Evolutionary conservation across 2,329 filamentous ascomycete species (phyloP).

Genomic region (Paraphoma sp.): DNA sequence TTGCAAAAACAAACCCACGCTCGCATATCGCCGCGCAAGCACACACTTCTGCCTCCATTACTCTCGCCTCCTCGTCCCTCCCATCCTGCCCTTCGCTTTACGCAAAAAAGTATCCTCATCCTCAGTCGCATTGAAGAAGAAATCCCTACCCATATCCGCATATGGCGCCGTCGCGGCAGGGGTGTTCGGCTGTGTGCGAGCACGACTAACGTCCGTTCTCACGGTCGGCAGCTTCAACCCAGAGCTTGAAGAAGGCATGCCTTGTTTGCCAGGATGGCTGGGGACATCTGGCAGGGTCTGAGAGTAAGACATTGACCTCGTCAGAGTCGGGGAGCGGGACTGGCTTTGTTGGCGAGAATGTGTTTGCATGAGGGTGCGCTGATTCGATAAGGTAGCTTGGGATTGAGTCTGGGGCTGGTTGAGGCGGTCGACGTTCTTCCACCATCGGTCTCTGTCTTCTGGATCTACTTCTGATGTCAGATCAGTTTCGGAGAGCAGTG

Average conservation of each 20-base stretch:
- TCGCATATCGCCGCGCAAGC: neutral
- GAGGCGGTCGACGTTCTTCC: slow-evolving; percentile 25
- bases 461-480: slow-evolving; percentile 29
- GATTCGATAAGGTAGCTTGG: no score
- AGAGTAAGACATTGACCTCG: neutral
- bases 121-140: slow-evolving; percentile 35
- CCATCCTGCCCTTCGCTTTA: slow-evolving; percentile 14
- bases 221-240: neutral
- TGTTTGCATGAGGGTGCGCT: neutral
- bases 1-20: no score
- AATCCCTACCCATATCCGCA: slow-evolving; percentile 19
- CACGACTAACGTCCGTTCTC: neutral
- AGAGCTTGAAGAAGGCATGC: neutral
- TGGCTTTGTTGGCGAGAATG: neutral
- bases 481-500: slow-evolving; percentile 21
- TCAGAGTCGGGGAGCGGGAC: neutral
- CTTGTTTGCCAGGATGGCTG: neutral
- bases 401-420: slow-evolving; percentile 1
- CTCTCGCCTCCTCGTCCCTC: neutral
- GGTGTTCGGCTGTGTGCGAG: slow-evolving; percentile 3
- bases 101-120: slow-evolving; percentile 35
- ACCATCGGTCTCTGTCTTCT: slow-evolving; percentile 28
- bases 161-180: slow-evolving; percentile 12
- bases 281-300: neutral
- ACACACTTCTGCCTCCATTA: neutral